Evolutionary conservation across 495 filamentous ascomycete species (phyloP).

Genomic region (Podospora pseudopauciseta): DNA sequence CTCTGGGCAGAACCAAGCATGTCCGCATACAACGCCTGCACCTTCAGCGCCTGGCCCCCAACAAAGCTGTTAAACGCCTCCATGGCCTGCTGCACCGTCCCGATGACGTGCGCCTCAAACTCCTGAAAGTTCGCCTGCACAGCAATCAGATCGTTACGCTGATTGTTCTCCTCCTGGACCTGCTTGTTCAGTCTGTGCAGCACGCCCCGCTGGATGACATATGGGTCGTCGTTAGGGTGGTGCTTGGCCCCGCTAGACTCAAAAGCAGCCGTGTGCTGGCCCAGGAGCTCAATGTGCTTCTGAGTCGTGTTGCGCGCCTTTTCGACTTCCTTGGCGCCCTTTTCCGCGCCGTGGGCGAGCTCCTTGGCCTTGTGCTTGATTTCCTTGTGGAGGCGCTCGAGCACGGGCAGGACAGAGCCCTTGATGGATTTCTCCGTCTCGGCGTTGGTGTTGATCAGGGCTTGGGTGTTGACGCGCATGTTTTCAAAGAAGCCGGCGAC

Average conservation of each 20-base stretch:
- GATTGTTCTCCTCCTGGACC: slow-evolving; percentile 90
- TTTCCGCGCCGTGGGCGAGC: slow-evolving; percentile 75
- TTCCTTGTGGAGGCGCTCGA: slow-evolving; percentile 88
- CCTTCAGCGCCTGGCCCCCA: slow-evolving; percentile 74
- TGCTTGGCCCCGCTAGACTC: slow-evolving; percentile 66
- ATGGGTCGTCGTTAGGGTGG: slow-evolving; percentile 73
- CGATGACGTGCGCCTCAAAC: slow-evolving; percentile 83
- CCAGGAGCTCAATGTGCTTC: slow-evolving; percentile 92
- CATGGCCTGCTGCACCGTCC: slow-evolving; percentile 77
- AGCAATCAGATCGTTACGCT: slow-evolving; percentile 80
- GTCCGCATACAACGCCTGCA: slow-evolving; percentile 73
- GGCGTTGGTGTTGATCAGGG: slow-evolving; percentile 76
- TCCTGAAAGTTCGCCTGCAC: slow-evolving; percentile 84
- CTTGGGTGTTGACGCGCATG: slow-evolving; percentile 86
- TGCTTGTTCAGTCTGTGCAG: slow-evolving; percentile 83
- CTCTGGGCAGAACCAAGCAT: slow-evolving; percentile 72
- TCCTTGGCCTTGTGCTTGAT: slow-evolving; percentile 95
- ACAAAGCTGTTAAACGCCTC: slow-evolving; percentile 74
- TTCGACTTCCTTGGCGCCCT: slow-evolving; percentile 82
- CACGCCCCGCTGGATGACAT: slow-evolving; percentile 77
- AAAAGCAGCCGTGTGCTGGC: slow-evolving; percentile 72
- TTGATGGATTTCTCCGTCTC: slow-evolving; percentile 88
- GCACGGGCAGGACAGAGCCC: slow-evolving; percentile 73
- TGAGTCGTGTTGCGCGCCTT: slow-evolving; percentile 83
- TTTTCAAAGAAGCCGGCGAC: slow-evolving; percentile 89